phyloP scores from a whole-genome alignment of 352 stramenopile species.

The Globisporangium spiculum region DNA sequence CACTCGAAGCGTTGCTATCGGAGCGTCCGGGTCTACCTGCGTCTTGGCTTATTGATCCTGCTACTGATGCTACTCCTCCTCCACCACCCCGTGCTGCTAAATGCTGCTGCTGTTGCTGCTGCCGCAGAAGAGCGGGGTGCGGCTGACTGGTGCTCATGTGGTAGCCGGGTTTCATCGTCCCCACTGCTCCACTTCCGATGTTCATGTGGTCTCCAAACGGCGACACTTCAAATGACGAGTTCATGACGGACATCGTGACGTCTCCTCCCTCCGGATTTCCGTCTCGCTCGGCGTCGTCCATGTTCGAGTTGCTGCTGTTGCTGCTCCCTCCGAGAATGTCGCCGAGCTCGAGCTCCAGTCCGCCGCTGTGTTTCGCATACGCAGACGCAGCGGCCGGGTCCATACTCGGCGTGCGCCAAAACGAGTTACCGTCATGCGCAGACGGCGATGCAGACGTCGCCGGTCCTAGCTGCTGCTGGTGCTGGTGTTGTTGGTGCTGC shows the following conservation, averaged over 20 bases:
- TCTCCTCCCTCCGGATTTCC: neutral
- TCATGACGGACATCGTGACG: slow-evolving; percentile 27
- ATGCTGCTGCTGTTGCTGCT: slow-evolving; percentile 11
- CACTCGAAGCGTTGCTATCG: slow-evolving; percentile 10
- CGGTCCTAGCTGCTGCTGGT: neutral
- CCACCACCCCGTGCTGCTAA: neutral
- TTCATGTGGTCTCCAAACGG: slow-evolving; percentile 32
- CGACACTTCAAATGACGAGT: slow-evolving; percentile 32
- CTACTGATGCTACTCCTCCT: neutral
- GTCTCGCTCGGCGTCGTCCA: slow-evolving; percentile 11
- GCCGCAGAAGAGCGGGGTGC: slow-evolving; percentile 13
- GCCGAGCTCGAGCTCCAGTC: slow-evolving; percentile 37
- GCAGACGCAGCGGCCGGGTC: neutral
- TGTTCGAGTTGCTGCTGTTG: slow-evolving; percentile 11
- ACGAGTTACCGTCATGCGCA: slow-evolving; percentile 4
- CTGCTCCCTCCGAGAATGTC: slow-evolving; percentile 30
- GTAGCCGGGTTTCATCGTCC: slow-evolving; percentile 8
- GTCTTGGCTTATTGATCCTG: neutral
- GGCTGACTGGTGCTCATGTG: slow-evolving; percentile 4
- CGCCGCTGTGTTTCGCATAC: slow-evolving; percentile 20
- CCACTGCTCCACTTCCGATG: slow-evolving; percentile 2
- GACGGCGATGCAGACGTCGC: neutral
- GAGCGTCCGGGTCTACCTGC: slow-evolving; percentile 1
- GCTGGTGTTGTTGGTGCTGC: slow-evolving; percentile 22
- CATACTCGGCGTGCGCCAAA: slow-evolving; percentile 15